Evolutionary conservation across 331 rosid genomes (phyloP), one percentile per base, ranked within the genome.

Genomic region (Phaseolus coccineus): DNA sequence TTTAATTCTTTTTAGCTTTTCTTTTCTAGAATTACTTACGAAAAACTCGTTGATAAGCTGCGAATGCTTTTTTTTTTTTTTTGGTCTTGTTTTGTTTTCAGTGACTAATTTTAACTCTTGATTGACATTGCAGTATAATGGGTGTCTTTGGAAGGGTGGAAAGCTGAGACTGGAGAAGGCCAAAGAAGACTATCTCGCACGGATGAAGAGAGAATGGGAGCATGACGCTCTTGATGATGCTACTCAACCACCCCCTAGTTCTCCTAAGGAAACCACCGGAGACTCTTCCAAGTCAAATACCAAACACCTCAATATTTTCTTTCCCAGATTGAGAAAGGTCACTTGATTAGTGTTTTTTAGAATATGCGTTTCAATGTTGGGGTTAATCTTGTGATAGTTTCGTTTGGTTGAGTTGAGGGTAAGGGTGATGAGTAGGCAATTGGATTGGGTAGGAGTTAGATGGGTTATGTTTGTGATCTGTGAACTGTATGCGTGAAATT

Each of bases 91-190:
- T 40, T 40, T 7, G 9, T 40, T 42, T 42, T 42, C 47, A 42
- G 3, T 42, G 4, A 9, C 47, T 42, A 42, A 42, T 42, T 42
- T 42, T 42, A 8, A 42, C 47, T 58, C 4, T 58, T 1, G 28
- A 15, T 73, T 74, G 55, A 24, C n/a, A 22, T 39, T 15, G 78
- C 93, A 94, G 99, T 95, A 95, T 61, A 95, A 91, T 90, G 99
- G 99, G 69, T 95, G 99, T 80, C 86, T 82, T 33, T 91, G 99
- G 99, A 93, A 95, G 81, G 97, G 99, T 72, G 97, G 96, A 42
- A 92, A 80, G 80, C 74, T 95, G 14, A 92, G 46, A 80, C 97
- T 95, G 51, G 96, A 93, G 86, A 95, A 88, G 76, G 99, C 97
- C n/a, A 95, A 85, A 85, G 93, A 91, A 40, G 86, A 93, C 76